These are phyloP conservation scores for Diaporthe ampelina DNA, from an alignment of 2,329 filamentous ascomycete species.

Conservation along the genomic window DNA sequence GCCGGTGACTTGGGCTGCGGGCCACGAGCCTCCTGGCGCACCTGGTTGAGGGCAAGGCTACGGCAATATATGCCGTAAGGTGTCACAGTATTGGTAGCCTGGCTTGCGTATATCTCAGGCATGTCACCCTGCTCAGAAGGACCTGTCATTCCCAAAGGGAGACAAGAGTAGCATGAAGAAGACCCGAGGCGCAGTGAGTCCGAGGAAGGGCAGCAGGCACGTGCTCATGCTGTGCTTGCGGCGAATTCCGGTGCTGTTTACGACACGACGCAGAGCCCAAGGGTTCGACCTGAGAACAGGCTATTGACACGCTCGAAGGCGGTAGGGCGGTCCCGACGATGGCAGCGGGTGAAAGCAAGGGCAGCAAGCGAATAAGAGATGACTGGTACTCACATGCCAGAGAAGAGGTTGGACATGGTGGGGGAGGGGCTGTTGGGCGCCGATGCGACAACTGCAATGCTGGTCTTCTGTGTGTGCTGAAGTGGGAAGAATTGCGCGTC, in stretches of 20 bases:
- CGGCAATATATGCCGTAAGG: background rate
- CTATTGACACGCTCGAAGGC: background rate
- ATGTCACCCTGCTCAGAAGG: background rate
- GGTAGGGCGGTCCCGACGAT: background rate
- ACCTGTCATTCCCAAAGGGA: background rate
- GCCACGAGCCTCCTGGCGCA: background rate
- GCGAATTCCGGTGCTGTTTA: slow-evolving; percentile 13
- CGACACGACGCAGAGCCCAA: background rate
- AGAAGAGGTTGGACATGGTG: slow-evolving; percentile 73
- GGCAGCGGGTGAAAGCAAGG: slow-evolving; percentile 20
- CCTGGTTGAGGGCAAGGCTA: background rate
- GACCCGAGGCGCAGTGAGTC: background rate
- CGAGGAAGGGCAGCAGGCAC: slow-evolving; percentile 2
- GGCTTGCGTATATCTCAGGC: background rate
- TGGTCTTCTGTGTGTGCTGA: slow-evolving; percentile 39
- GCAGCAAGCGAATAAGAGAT: slow-evolving; percentile 23
- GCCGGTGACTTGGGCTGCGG: background rate
- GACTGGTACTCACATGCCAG: slow-evolving; percentile 68
- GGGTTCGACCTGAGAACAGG: background rate
- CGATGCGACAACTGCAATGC: slow-evolving; percentile 23
- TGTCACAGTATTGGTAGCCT: background rate
- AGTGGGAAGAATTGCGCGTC: slow-evolving; percentile 26
- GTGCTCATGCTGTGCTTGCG: slow-evolving; percentile 10
- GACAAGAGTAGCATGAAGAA: background rate
- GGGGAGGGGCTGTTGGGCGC: background rate